Evolutionary conservation across 2,329 filamentous ascomycete species (phyloP).

Genomic region (Alternaria rosae): DNA sequence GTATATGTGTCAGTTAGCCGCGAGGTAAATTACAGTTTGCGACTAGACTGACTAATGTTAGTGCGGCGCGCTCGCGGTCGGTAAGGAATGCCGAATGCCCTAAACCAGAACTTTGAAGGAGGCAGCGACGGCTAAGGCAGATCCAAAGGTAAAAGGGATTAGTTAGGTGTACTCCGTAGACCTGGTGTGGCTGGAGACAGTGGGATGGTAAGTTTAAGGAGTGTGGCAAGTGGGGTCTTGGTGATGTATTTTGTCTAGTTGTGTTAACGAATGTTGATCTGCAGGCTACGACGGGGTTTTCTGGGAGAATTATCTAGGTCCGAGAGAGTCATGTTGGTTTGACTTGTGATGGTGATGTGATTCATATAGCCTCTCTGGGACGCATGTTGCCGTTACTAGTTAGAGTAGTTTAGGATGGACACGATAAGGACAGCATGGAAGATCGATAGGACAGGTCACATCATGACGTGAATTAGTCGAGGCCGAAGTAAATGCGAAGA

Average conservation of each 20-base stretch:
- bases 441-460: background rate
- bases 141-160: too few species aligned
- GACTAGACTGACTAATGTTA: background rate
- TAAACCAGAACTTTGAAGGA: too few species aligned
- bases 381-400: background rate
- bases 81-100: background rate
- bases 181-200: background rate
- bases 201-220: background rate
- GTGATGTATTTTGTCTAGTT: background rate
- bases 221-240: background rate
- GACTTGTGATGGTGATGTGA: background rate
- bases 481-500: background rate
- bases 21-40: background rate
- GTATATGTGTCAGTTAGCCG: background rate
- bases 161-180: too few species aligned
- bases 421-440: too few species aligned
- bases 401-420: too few species aligned
- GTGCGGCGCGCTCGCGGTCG: too few species aligned
- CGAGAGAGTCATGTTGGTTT: background rate
- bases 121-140: background rate
- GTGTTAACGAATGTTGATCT: background rate
- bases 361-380: background rate
- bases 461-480: background rate
- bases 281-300: background rate
- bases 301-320: background rate